Conservation (phyloP, 495 filamentous ascomycete species). For the Aspergillus biplanus region DNA sequence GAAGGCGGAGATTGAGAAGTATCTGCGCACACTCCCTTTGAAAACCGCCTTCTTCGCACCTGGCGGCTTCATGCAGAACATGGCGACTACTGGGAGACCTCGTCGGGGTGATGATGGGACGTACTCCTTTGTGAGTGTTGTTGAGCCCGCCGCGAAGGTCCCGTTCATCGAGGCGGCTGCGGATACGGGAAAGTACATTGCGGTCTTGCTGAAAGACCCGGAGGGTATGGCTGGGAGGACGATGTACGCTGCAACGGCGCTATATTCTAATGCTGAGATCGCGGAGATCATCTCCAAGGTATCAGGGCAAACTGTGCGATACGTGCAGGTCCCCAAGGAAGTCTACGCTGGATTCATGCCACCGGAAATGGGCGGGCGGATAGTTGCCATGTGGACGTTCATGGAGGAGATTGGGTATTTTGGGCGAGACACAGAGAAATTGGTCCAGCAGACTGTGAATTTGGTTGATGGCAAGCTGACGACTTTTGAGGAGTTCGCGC, state of each 20-base stretch:
- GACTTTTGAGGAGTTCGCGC: conserved; percentile 26
- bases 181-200: conserved; percentile 56
- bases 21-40: conserved; percentile 48
- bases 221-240: conserved; percentile 52
- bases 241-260: conserved; percentile 37
- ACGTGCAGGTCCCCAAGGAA: conserved; percentile 43
- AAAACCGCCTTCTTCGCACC: conserved; percentile 44
- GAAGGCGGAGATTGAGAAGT: conserved; percentile 43
- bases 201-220: conserved; percentile 49
- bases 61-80: conserved; percentile 56
- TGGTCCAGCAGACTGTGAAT: conserved; percentile 38
- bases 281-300: conserved; percentile 38
- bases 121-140: conserved; percentile 24
- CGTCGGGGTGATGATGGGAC: conserved; percentile 19
- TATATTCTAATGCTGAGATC: conserved; percentile 44
- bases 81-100: conserved; percentile 20
- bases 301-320: conserved; percentile 49
- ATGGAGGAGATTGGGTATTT: conserved; percentile 49
- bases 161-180: conserved; percentile 49
- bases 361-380: background rate
- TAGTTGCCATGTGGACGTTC: conserved; percentile 23
- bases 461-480: conserved; percentile 35
- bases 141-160: conserved; percentile 31
- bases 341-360: conserved; percentile 37
- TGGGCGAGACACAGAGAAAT: conserved; percentile 37